Percentiles rank a stretch among this genome's conserved stretches.
phyloP scores from a whole-genome alignment of 2,329 filamentous ascomycete genomes.

The Epichloe aotearoae region DNA sequence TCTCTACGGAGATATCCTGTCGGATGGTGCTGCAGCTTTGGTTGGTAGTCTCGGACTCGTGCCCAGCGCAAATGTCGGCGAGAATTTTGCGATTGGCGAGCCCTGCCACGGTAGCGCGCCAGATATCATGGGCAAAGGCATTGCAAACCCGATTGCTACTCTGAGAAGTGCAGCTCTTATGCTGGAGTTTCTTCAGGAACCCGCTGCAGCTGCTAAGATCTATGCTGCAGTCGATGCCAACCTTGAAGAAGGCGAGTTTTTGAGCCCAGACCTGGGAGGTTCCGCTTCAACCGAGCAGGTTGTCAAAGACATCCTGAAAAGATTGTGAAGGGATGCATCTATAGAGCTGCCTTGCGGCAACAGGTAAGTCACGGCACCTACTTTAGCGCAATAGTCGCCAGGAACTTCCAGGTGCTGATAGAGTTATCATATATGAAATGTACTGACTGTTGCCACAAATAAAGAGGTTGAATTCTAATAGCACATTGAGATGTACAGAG shows the following conservation, averaged over 20 bases:
- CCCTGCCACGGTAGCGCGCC: slow-evolving; percentile 94
- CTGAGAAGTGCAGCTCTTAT: slow-evolving; percentile 83
- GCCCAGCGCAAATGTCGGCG: slow-evolving; percentile 87
- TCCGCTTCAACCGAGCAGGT: slow-evolving; percentile 77
- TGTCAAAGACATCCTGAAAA: slow-evolving; percentile 71
- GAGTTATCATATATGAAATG: too few species aligned
- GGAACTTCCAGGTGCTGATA: background rate
- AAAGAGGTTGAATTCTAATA: too few species aligned
- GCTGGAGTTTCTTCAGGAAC: slow-evolving; percentile 89
- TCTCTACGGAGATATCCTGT: slow-evolving; percentile 93
- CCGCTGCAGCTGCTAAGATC: slow-evolving; percentile 74
- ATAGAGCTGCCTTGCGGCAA: background rate
- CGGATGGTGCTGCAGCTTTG: slow-evolving; percentile 85
- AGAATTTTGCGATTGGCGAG: slow-evolving; percentile 91
- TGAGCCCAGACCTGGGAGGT: slow-evolving; percentile 86
- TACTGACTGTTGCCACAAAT: too few species aligned
- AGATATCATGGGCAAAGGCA: slow-evolving; percentile 83
- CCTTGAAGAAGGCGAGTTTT: slow-evolving; percentile 65
- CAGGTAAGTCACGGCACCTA: background rate
- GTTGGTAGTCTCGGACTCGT: slow-evolving; percentile 88
- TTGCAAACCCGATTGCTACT: slow-evolving; percentile 94
- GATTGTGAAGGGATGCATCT: slow-evolving; percentile 41
- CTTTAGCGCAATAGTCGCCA: too few species aligned
- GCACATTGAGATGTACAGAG: too few species aligned
- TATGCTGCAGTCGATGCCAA: slow-evolving; percentile 88